Percentiles rank a stretch among this genome's conserved stretches.
phyloP scores from a whole-genome alignment of 257 asterid species.

The Leonotis leonurus region DNA sequence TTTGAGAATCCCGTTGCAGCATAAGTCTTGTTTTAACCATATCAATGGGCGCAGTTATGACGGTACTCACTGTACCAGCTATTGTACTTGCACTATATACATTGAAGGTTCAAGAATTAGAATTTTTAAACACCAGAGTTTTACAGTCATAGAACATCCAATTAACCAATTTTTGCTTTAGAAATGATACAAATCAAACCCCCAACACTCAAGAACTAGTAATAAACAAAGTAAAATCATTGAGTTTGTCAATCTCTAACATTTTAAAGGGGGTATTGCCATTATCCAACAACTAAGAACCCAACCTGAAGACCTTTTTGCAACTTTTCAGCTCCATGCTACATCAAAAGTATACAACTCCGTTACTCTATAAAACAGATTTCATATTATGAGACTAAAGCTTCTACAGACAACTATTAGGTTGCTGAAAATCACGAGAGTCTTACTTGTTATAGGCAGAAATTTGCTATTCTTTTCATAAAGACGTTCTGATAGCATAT shows the following conservation, averaged over 20 bases:
- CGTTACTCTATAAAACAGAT: not conserved
- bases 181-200: slow-evolving; percentile 5
- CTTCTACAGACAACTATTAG: not conserved
- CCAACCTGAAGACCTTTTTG: not conserved
- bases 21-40: slow-evolving; percentile 94
- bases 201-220: not conserved
- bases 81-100: slow-evolving; percentile 70
- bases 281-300: not conserved
- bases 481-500: too few species aligned
- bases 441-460: not conserved
- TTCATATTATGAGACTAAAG: slow-evolving; percentile 1
- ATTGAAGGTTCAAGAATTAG: slow-evolving; percentile 17
- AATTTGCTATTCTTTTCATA: too few species aligned
- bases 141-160: not conserved
- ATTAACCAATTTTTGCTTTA: not conserved
- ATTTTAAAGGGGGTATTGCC: too few species aligned
- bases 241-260: too few species aligned
- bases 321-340: not conserved
- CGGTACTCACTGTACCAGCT: slow-evolving; percentile 80
- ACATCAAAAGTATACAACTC: not conserved
- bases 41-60: slow-evolving; percentile 84
- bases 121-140: slow-evolving; percentile 19
- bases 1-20: slow-evolving; percentile 74
- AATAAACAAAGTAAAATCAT: not conserved
- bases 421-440: not conserved